Evolutionary conservation across 768 basidiomycete genomes (phyloP).

Genomic region (Collybiopsis confluens): DNA sequence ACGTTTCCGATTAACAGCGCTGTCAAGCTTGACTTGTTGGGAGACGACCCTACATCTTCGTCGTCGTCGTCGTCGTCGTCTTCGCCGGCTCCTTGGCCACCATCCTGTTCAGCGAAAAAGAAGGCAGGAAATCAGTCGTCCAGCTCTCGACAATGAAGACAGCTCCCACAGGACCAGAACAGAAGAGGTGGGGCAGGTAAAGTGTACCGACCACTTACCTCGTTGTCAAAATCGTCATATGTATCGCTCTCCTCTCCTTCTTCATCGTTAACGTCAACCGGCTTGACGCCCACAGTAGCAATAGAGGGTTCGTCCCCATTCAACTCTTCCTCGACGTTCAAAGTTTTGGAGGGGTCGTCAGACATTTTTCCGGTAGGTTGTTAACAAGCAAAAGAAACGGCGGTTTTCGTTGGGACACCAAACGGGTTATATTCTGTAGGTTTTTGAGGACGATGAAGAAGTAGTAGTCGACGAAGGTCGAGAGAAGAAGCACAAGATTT

Average conservation of each 20-base stretch:
- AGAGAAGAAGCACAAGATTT: too few relatives aligned
- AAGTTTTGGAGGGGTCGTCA: background rate
- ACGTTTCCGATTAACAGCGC: conserved; percentile 5
- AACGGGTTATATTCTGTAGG: too few relatives aligned
- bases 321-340: background rate
- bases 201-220: conserved; percentile 4
- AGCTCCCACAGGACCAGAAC: too few relatives aligned
- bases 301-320: background rate
- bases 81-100: background rate
- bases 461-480: too few relatives aligned
- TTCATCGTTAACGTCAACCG: conserved; percentile 1
- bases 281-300: background rate
- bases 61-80: background rate
- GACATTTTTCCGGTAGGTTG: too few relatives aligned
- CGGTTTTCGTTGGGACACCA: too few relatives aligned
- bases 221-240: conserved; percentile 7
- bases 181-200: too few relatives aligned
- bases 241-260: conserved; percentile 7
- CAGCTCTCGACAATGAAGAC: too few relatives aligned
- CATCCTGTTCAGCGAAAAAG: too few relatives aligned
- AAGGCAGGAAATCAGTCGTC: too few relatives aligned
- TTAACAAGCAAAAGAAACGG: too few relatives aligned
- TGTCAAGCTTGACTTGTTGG: conserved; percentile 3
- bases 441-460: too few relatives aligned
- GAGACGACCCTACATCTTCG: background rate